Conservation (phyloP, 1,284 basidiomycete genomes). For the Calocybe gambosa region DNA sequence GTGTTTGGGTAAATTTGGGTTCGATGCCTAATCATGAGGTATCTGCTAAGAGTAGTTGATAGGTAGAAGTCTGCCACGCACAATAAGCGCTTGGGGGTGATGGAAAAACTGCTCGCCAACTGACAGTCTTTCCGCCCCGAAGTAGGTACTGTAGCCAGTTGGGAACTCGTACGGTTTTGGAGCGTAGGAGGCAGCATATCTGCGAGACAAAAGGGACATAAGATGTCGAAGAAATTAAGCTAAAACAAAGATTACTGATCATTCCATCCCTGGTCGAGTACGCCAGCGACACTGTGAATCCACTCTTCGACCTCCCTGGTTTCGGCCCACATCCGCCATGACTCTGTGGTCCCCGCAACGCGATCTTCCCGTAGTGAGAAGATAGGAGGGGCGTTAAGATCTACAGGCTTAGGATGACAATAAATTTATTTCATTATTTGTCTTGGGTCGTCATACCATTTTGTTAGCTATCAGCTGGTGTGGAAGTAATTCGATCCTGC, state of each 20-base stretch:
- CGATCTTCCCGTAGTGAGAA: constrained; percentile 74
- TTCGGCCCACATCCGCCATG: constrained; percentile 83
- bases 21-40: constrained; percentile 41
- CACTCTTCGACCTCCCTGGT: constrained; percentile 86
- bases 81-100: constrained; percentile 71
- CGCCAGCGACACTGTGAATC: constrained; percentile 84
- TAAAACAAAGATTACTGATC: constrained; percentile 55
- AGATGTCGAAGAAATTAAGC: constrained; percentile 1
- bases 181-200: constrained; percentile 47
- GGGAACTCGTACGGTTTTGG: constrained; percentile 89
- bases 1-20: constrained; percentile 66
- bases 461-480: constrained; percentile 88
- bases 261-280: constrained; percentile 84
- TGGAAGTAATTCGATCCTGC: constrained; percentile 61
- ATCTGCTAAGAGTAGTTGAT: not conserved
- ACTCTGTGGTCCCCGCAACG: constrained; percentile 64
- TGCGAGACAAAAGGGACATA: constrained; percentile 18
- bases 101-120: constrained; percentile 91
- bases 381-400: constrained; percentile 51
- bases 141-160: constrained; percentile 86
- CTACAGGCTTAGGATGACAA: constrained; percentile 46
- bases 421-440: not conserved
- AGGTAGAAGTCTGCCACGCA: constrained; percentile 30
- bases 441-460: constrained; percentile 35
- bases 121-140: constrained; percentile 76